Evolutionary conservation across 768 basidiomycete species (phyloP).

Genomic region (Guyanaporus albipodus): DNA sequence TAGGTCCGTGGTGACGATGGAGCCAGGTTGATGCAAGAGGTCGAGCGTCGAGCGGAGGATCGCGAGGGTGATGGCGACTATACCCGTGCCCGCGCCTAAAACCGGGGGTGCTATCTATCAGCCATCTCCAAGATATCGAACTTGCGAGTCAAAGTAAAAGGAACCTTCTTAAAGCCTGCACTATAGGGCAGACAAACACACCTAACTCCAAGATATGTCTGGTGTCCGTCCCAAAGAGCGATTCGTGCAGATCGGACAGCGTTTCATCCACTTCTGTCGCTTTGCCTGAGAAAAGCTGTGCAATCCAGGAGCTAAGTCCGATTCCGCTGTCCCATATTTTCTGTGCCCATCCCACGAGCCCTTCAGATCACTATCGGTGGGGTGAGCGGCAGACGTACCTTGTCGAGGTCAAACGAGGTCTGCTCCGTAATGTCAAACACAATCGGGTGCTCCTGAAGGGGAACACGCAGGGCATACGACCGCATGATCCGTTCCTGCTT

Average conservation of each 20-base stretch:
- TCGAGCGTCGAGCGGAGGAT: conserved; percentile 44
- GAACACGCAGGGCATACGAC: conserved; percentile 12
- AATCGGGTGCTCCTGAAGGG: conserved; percentile 1
- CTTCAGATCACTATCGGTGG: too few relatives aligned
- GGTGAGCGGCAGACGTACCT: conserved; percentile 69
- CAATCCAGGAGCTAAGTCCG: conserved; percentile 78
- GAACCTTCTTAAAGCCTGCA: neutral
- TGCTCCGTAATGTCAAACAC: conserved; percentile 63
- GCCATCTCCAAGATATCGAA: too few relatives aligned
- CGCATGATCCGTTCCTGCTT: conserved; percentile 68
- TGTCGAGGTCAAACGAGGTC: conserved; percentile 89
- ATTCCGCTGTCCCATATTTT: conserved; percentile 98
- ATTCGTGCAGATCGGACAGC: conserved; percentile 26
- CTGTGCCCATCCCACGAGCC: conserved; percentile 39
- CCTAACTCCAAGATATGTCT: conserved; percentile 68
- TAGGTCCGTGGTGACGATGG: conserved; percentile 69
- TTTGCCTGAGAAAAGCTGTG: conserved; percentile 29
- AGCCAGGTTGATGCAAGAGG: conserved; percentile 17
- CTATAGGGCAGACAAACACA: conserved; percentile 23
- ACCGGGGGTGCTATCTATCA: neutral
- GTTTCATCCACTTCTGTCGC: neutral
- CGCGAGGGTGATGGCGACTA: conserved; percentile 67
- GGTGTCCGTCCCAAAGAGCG: conserved; percentile 38
- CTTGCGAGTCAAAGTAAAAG: too few relatives aligned
- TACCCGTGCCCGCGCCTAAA: conserved; percentile 79